A percentile compares a stretch with the other conserved stretches of the same genome.
Conservation (phyloP, 352 stramenopile genomes). For the Globisporangium orthogonon region DNA sequence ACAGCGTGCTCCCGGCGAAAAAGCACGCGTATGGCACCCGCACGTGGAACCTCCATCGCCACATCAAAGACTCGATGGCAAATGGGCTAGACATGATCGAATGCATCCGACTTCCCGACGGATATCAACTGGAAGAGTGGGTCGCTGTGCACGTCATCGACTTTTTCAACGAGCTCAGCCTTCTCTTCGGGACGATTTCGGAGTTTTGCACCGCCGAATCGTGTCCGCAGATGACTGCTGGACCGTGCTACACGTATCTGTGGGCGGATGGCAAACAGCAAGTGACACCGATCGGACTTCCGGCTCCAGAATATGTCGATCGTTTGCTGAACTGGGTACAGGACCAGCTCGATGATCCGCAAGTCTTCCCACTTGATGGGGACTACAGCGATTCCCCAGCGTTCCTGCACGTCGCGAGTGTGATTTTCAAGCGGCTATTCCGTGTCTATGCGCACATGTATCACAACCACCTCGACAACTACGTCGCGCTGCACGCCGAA, state of each 20-base stretch:
- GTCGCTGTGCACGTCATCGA: constrained; percentile 79
- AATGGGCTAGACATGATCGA: constrained; percentile 46
- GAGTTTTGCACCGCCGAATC: constrained; percentile 64
- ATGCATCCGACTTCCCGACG: constrained; percentile 58
- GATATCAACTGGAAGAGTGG: constrained; percentile 59
- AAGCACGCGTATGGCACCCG: constrained; percentile 50
- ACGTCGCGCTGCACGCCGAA: constrained; percentile 89
- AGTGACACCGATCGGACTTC: constrained; percentile 40
- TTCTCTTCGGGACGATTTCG: constrained; percentile 88
- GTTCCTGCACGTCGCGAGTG: constrained; percentile 51
- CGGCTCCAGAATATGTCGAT: constrained; percentile 81
- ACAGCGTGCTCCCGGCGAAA: constrained; percentile 44
- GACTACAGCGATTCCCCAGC: constrained; percentile 18
- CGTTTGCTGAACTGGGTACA: constrained; percentile 87
- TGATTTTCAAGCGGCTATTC: constrained; percentile 95
- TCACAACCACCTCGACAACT: constrained; percentile 90
- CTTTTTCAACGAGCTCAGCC: constrained; percentile 92
- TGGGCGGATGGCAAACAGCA: constrained; percentile 70
- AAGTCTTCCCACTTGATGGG: constrained; percentile 40
- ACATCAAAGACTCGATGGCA: constrained; percentile 69
- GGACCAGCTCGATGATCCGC: constrained; percentile 65
- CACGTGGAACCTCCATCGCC: constrained; percentile 61
- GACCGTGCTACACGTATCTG: constrained; percentile 84
- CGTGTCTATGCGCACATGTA: constrained; percentile 97
- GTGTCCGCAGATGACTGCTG: constrained; percentile 70